phyloP scores from a whole-genome alignment of 345 rosid species.

The Melaleuca quinquenervia region DNA sequence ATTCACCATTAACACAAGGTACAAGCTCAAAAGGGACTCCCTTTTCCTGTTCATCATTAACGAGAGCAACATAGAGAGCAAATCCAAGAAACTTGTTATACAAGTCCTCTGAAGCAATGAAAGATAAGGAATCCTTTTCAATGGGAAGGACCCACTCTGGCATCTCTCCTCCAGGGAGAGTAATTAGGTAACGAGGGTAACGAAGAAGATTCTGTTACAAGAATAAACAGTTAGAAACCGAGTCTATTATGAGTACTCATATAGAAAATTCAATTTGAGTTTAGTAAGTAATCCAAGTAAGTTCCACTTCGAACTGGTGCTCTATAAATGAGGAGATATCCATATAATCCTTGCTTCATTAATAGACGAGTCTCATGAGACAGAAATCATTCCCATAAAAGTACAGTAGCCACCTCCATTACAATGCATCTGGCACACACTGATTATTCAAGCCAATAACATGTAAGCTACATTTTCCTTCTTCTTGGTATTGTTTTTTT shows the following conservation, averaged over 20 bases:
- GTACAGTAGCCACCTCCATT: not conserved
- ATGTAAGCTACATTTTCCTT: no score
- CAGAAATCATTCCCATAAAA: not conserved
- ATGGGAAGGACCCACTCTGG: not conserved
- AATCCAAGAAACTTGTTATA: not conserved
- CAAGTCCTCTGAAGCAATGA: not conserved
- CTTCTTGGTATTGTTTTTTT: no score
- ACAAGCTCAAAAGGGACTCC: not conserved
- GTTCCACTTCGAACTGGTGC: not conserved
- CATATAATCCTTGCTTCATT: not conserved
- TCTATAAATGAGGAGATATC: not conserved
- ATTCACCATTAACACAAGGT: no score
- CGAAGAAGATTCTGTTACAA: not conserved
- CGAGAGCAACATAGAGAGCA: accelerated
- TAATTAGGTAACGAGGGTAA: not conserved
- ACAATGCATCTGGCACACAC: not conserved
- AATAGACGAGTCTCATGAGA: not conserved
- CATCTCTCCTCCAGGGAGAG: not conserved
- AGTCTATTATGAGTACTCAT: not conserved
- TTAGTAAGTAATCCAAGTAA: not conserved
- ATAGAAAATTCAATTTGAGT: not conserved
- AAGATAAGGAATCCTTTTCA: not conserved
- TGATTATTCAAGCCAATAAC: no score
- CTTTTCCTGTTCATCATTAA: not conserved
- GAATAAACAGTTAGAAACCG: not conserved